Evolutionary conservation across 352 stramenopile species (phyloP), one percentile per base, ranked within the genome.

Genomic region (Globisporangium barbulae): DNA sequence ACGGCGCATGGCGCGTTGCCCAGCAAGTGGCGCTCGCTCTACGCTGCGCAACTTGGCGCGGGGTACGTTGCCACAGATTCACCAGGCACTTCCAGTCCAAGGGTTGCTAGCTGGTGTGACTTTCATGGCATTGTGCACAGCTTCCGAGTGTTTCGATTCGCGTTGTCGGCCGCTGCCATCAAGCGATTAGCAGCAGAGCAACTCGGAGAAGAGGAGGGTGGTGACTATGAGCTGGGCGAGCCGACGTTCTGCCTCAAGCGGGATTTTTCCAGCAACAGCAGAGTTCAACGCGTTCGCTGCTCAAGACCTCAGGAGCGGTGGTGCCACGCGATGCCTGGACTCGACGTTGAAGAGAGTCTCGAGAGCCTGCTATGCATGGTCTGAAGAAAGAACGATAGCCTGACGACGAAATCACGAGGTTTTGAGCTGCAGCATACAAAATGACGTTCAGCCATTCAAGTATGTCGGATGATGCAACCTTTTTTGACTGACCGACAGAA

Each of bases 51-150:
- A 50, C n/a, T 78, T 2, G 73, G 73, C 13, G 70, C 70, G 1
- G 72, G 75, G 2, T 74, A 62, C 28, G 65, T 67, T 5, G 59
- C 42, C 5, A 54, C 39, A 5, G 63, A 52, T 3, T 52, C 12
- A 5, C n/a, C 49, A 6, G 48, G 69, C 30, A 57, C 15, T 54
- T 59, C 42, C 50, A 41, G 0, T 21, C 31, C 45, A 58, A 25
- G 19, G 9, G 44, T 42, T 19, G 15, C n/a, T 15, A 58, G 64
- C 0, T 83, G 71, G 73, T 71, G 71, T 60, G 67, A 57, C 7
- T 83, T 78, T 28, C 52, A 74, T 22, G 75, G 73, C 3, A 12
- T 79, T 3, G 45, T 83, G 15, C 66, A 81, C 39, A 59, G 55
- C 17, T 76, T 81, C 30, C 70, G 68, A 9, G 31, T 69, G 17